Evolutionary conservation across 2,329 filamentous ascomycete species (phyloP), one percentile per base, ranked within the genome.

Genomic region (Sodiomyces alkalinus): DNA sequence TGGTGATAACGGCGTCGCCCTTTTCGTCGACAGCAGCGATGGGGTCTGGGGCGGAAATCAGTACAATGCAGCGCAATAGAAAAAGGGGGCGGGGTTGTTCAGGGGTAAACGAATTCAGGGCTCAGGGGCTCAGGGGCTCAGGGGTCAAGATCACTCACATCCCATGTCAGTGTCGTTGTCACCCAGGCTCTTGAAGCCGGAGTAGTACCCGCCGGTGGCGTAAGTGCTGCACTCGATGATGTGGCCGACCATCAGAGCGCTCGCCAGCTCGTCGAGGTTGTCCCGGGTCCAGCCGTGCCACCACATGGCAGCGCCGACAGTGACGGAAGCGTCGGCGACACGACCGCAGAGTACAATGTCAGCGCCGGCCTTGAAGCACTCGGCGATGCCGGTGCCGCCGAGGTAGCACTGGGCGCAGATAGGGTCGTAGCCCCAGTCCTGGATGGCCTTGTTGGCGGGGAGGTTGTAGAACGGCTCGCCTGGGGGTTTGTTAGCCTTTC

Each of bases 241-340:
- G 42, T 64, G 58, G 2, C 58, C 60, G 2, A 55, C 57, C 17
- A 64, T 46, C 1, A 64, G 37, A 0, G 56, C 45, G 0, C 56
- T 52, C 2, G 61, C 62, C 7, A 67, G 52, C 13, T 47, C 35
- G 34, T 67, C 53, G 12, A 57, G 67, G 17, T 60, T 54, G 1
- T 35, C 33, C 66, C 66, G 72, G 1, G 46, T 43, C 36, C 64
- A 51, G 2, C 20, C 19, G 35, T 65, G 51, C 64, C 64, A 68
- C 40, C 51, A 66, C 51, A 56, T 59, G 0, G 63, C 62, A 1
- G 61, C 60, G 0, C 55, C 63, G 11, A 67, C 64, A 2, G 66
- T 60, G 1, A 56, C 56, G 6, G 49, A 53, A 0, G 58, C 57
- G 38, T 60, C 56, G 0, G 54, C 52, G 2, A 58, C 55, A 21